phyloP scores from a whole-genome alignment of 129 eudicot genomes.

The Flaveria bidentis region DNA sequence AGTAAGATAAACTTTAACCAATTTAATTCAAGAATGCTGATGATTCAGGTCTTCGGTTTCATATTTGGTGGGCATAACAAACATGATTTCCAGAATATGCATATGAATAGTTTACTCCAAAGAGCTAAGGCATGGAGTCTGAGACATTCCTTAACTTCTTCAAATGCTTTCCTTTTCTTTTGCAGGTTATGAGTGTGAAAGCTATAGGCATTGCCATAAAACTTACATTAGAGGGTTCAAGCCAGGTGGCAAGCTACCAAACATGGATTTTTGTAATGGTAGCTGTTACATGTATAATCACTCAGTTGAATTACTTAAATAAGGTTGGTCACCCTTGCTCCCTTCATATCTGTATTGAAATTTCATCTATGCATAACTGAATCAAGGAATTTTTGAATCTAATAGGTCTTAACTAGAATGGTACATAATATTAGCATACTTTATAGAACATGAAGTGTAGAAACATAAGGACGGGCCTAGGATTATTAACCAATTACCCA shows the following conservation, averaged over 20 bases:
- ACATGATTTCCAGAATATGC: neutral
- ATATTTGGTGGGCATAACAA: conserved; percentile 1
- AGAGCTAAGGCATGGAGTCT: neutral
- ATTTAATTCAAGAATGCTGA: neutral
- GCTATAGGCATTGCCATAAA: conserved; percentile 85
- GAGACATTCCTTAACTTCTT: conserved; percentile 13
- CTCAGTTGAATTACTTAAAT: conserved; percentile 73
- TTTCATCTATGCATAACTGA: neutral
- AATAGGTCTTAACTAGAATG: neutral
- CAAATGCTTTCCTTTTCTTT: neutral
- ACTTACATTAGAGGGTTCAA: conserved; percentile 76
- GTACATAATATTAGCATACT: neutral
- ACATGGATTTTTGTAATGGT: conserved; percentile 84
- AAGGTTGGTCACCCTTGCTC: conserved; percentile 46
- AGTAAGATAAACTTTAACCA: neutral
- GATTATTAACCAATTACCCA: neutral
- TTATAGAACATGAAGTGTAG: neutral
- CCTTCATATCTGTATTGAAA: neutral
- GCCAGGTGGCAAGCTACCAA: conserved; percentile 64
- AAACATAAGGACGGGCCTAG: neutral
- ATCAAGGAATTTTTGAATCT: neutral
- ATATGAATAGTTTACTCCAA: neutral
- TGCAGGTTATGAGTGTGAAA: conserved; percentile 82
- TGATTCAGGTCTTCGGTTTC: neutral
- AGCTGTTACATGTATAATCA: conserved; percentile 63